Evolutionary conservation across 805 yeast species (phyloP).

Genomic region (Ascoidea rubescens): DNA sequence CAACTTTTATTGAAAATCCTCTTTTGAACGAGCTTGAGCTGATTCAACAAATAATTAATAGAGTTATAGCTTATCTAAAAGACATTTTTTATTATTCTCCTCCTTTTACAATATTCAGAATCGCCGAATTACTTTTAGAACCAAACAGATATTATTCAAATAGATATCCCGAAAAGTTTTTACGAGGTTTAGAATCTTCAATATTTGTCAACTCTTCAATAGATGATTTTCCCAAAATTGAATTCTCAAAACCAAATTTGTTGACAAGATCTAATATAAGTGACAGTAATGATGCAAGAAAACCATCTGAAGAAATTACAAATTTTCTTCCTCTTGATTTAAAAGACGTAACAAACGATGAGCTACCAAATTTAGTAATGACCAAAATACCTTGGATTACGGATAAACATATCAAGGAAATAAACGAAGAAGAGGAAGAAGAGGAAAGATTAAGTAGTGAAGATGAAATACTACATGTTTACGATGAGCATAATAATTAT

Average conservation of each 20-base stretch:
- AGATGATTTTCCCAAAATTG: slow-evolving; percentile 13
- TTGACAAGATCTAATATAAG: background rate
- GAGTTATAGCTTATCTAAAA: slow-evolving; percentile 4
- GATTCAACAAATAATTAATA: background rate
- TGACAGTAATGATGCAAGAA: too few relatives aligned
- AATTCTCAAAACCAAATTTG: too few relatives aligned
- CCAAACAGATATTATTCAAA: slow-evolving; percentile 17
- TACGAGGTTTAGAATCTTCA: slow-evolving; percentile 18
- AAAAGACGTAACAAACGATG: background rate
- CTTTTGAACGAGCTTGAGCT: slow-evolving; percentile 12
- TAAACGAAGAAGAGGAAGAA: slow-evolving; percentile 2
- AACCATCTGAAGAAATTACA: background rate
- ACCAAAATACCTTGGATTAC: slow-evolving; percentile 8
- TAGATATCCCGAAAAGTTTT: slow-evolving; percentile 16
- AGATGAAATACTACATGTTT: too few relatives aligned
- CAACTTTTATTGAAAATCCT: background rate
- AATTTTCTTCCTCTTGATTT: background rate
- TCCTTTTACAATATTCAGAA: slow-evolving; percentile 23
- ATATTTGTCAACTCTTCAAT: slow-evolving; percentile 19
- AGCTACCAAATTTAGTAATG: slow-evolving; percentile 2
- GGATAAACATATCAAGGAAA: slow-evolving; percentile 5
- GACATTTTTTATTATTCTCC: slow-evolving; percentile 16
- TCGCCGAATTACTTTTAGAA: slow-evolving; percentile 20
- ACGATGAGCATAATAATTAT: too few relatives aligned
- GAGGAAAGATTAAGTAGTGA: background rate